Evolutionary conservation across 176 grass and related monocot genomes (phyloP).

Genomic region (Carex cristatella): DNA sequence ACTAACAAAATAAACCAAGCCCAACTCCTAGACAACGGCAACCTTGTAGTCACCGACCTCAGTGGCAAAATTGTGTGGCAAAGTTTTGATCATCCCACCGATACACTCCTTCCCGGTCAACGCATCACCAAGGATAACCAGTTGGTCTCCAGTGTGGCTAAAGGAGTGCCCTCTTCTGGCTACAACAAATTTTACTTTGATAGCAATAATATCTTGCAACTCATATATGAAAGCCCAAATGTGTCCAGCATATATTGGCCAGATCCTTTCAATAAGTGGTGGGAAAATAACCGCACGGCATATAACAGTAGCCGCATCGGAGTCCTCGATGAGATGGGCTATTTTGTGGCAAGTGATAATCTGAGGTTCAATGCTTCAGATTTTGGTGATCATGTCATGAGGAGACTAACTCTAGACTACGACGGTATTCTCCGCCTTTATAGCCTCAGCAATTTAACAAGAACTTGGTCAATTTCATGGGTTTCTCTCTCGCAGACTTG

Average conservation of each 20-base stretch:
- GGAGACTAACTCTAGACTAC: slow-evolving; percentile 59
- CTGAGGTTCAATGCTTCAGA: slow-evolving; percentile 40
- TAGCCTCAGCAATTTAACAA: slow-evolving; percentile 25
- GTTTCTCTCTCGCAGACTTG: slow-evolving; percentile 26
- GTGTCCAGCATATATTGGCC: slow-evolving; percentile 46
- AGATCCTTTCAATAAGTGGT: background rate
- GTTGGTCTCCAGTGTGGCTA: slow-evolving; percentile 30
- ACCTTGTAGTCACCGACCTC: slow-evolving; percentile 28
- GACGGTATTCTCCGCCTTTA: slow-evolving; percentile 55
- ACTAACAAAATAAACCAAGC: background rate
- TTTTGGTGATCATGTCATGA: slow-evolving; percentile 25
- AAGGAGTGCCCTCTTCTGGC: slow-evolving; percentile 38
- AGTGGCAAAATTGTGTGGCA: slow-evolving; percentile 7
- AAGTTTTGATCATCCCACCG: slow-evolving; percentile 44
- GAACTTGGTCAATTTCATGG: slow-evolving; percentile 45
- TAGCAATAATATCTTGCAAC: slow-evolving; percentile 33
- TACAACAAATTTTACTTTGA: slow-evolving; percentile 37
- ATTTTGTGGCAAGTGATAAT: slow-evolving; percentile 31
- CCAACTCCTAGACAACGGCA: slow-evolving; percentile 28
- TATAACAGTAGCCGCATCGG: slow-evolving; percentile 36
- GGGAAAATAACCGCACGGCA: background rate
- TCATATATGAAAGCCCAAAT: slow-evolving; percentile 40
- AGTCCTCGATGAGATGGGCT: slow-evolving; percentile 28
- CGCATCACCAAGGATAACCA: slow-evolving; percentile 31
- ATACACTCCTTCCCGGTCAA: slow-evolving; percentile 40